Evolutionary conservation across 2,329 filamentous ascomycete species (phyloP).

Genomic region (Aspergillus phoenicis): DNA sequence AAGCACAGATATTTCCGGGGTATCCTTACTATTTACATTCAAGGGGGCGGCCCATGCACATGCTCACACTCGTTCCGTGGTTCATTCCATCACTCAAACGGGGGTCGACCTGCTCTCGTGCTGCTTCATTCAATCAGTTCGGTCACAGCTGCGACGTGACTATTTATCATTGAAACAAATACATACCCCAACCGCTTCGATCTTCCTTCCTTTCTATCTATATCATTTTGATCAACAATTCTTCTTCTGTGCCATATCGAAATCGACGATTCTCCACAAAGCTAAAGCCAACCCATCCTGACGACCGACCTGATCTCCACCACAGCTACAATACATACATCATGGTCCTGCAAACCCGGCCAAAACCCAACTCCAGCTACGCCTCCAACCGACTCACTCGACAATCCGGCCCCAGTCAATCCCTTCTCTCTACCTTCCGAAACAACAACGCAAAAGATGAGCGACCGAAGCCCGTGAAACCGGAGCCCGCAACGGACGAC

Average conservation of each 20-base stretch:
- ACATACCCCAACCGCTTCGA: not conserved
- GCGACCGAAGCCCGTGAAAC: slow-evolving; percentile 12
- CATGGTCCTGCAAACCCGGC: slow-evolving; percentile 21
- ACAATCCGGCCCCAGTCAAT: slow-evolving; percentile 14
- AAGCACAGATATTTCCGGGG: not conserved
- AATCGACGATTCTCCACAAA: too few species aligned
- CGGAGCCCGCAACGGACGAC: slow-evolving; percentile 35
- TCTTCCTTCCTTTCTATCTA: too few species aligned
- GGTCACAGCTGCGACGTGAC: slow-evolving; percentile 3
- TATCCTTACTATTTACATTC: not conserved
- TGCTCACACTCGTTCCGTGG: not conserved
- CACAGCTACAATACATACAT: not conserved
- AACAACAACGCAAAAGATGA: slow-evolving; percentile 1
- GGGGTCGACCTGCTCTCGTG: not conserved
- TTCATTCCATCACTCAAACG: not conserved
- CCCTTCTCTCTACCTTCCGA: slow-evolving; percentile 32
- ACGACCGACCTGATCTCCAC: not conserved
- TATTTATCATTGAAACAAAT: slow-evolving; percentile 1
- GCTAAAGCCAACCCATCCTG: not conserved
- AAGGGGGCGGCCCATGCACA: not conserved
- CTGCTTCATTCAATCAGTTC: too few species aligned
- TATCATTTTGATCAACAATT: too few species aligned
- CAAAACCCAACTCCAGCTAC: slow-evolving; percentile 32
- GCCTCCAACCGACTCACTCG: slow-evolving; percentile 28
- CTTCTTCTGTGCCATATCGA: too few species aligned